Percentiles rank a stretch among this genome's conserved stretches.
Evolutionary conservation across 768 basidiomycete genomes (phyloP).

Genomic region (Ramaria rubella): DNA sequence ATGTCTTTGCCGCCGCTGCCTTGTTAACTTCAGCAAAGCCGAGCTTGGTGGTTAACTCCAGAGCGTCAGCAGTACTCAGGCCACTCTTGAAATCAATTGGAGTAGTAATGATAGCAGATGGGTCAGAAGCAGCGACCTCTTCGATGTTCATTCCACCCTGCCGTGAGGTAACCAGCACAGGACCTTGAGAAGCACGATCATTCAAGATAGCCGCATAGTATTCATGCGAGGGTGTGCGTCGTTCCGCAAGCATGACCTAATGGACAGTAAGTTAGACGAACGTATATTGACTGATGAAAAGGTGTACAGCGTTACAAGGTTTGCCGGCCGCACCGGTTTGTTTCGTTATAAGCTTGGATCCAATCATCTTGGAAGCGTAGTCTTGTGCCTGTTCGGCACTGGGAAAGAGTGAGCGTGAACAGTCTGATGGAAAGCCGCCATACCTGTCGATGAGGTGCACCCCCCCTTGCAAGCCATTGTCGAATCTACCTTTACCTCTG

Average conservation of each 20-base stretch:
- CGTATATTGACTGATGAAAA: conserved; percentile 3
- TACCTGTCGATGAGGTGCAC: conserved; percentile 91
- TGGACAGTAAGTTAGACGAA: conserved; percentile 13
- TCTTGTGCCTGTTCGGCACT: conserved; percentile 88
- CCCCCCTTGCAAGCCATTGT: conserved; percentile 94
- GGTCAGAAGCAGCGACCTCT: conserved; percentile 95
- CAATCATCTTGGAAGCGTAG: conserved; percentile 87
- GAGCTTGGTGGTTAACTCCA: conserved; percentile 78
- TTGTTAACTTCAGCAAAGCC: conserved; percentile 74
- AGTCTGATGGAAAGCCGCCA: background rate
- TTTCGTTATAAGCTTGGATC: conserved; percentile 93
- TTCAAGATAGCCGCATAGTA: conserved; percentile 98
- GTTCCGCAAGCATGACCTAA: conserved; percentile 97
- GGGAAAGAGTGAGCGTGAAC: conserved; percentile 5
- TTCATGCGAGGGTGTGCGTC: conserved; percentile 88
- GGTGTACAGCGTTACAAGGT: conserved; percentile 85
- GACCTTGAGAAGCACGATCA: conserved; percentile 82
- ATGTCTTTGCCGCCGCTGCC: conserved; percentile 85
- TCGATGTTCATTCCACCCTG: conserved; percentile 99
- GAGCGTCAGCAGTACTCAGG: conserved; percentile 62
- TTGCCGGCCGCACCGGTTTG: conserved; percentile 93
- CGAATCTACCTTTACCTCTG: conserved; percentile 95
- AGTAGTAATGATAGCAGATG: conserved; percentile 89
- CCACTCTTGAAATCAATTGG: conserved; percentile 84
- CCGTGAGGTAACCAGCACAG: conserved; percentile 87